Percentiles rank a stretch among this genome's conserved stretches.
Evolutionary conservation across 129 eudicot species (phyloP).

Genomic region (Mikania micrantha): DNA sequence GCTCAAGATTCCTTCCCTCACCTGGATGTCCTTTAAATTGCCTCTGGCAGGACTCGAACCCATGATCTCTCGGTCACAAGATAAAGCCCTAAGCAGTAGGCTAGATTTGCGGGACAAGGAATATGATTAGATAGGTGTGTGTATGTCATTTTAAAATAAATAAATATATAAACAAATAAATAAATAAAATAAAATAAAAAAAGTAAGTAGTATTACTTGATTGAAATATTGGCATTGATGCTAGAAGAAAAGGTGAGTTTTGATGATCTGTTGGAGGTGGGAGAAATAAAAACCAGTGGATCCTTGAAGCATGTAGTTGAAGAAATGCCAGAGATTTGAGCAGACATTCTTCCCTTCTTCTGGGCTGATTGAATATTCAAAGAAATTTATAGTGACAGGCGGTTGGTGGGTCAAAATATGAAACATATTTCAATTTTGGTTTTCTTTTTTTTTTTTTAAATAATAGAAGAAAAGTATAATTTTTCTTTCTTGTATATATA

Average conservation of each 20-base stretch:
- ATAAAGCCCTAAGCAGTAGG: no score
- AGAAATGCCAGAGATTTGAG: conserved; percentile 11
- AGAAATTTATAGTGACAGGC: background rate
- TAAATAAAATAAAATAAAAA: background rate
- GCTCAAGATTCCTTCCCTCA: no score
- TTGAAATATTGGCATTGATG: background rate
- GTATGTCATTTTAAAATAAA: no score
- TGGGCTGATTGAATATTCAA: background rate
- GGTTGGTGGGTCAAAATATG: conserved; percentile 19
- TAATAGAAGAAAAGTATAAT: no score
- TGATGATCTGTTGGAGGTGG: conserved; percentile 2
- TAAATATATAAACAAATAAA: background rate
- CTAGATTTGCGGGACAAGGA: no score
- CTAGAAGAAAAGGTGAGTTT: conserved; percentile 12
- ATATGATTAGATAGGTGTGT: no score
- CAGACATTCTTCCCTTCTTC: conserved; percentile 15
- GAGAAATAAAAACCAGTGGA: conserved; percentile 8
- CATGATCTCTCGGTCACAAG: no score
- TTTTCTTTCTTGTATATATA: no score
- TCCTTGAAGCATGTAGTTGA: conserved; percentile 5
- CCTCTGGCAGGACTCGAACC: no score
- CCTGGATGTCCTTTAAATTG: no score
- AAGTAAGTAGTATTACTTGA: conserved; percentile 11
- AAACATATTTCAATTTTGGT: no score
- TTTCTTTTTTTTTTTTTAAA: no score